Evolutionary conservation across 2,329 filamentous ascomycete species (phyloP), one percentile per base, ranked within the genome.

Genomic region (Fusarium protoensiforme): DNA sequence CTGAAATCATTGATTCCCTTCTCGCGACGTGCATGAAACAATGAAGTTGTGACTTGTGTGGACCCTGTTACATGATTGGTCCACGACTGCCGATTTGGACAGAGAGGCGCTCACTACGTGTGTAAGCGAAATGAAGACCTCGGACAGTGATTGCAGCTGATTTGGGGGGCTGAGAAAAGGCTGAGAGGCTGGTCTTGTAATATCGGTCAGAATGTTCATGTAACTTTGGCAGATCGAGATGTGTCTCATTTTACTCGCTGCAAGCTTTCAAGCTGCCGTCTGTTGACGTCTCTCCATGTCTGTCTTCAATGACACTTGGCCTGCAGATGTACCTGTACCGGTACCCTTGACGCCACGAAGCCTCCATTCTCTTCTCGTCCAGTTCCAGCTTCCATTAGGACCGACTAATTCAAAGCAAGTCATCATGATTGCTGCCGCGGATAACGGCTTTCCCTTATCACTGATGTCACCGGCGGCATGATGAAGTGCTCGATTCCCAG

Each of bases 61-160:
- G 39, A 14, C 18, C 20, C n/a, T 0, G 11, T n/a, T 16, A 22
- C 31, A 29, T 69, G 64, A 74, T 74, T 74, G 65, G 67, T 11
- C 38, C 4, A 43, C 18, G n/a, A 24, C 58, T 74, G 58, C 67
- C 38, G 73, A 73, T 74, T 64, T 57, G 71, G 71, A 53, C n/a
- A 36, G 46, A 27, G 43, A 57, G 38, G 54, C 31, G 41, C 48
- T 41, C 39, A 51, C 41, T 62, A 22, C 38, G 18, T 41, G 39
- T 56, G 58, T 57, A 74, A 72, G 67, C 67, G 71, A 73, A 58
- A 72, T 68, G 71, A 74, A 9, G 33, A 46, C 22, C 20, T 35
- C 43, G 24, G 24, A 56, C 51, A 53, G 29, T 54, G 20, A 38
- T 41, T 31, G 31, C 27, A 38, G 36, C 10, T 11, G 54, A 65